A percentile compares a stretch with the other conserved stretches of the same genome.
Conservation (phyloP, 495 filamentous ascomycete genomes). For the Pyrenopolyporus hunteri region DNA sequence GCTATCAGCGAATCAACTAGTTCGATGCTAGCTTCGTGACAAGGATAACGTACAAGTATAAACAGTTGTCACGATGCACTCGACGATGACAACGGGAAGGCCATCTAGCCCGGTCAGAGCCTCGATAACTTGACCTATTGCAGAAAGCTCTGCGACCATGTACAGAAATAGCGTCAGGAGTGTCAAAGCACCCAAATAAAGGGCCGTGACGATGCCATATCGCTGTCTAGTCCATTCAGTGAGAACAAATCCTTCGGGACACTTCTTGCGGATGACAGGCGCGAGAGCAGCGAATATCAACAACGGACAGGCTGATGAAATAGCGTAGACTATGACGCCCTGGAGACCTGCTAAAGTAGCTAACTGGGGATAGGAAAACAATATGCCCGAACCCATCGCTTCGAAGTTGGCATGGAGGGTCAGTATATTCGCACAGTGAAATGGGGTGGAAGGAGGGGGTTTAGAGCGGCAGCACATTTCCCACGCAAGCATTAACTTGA, state of each 20-base stretch:
- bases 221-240: constrained; percentile 80
- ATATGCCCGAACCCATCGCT: constrained; percentile 79
- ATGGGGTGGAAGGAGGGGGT: constrained; percentile 40
- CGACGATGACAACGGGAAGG: constrained; percentile 73
- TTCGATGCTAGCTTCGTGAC: not conserved
- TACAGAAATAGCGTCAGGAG: constrained; percentile 80
- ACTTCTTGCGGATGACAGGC: constrained; percentile 74
- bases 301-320: constrained; percentile 69
- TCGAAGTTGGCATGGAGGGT: constrained; percentile 41
- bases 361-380: constrained; percentile 80
- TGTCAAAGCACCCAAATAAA: constrained; percentile 73
- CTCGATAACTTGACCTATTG: constrained; percentile 73
- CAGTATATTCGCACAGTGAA: constrained; percentile 32
- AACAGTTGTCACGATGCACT: constrained; percentile 73
- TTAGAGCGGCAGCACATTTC: constrained; percentile 85
- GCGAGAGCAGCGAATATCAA: constrained; percentile 71
- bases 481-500: constrained; percentile 96
- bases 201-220: constrained; percentile 66
- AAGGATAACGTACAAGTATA: constrained; percentile 68
- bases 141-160: constrained; percentile 80
- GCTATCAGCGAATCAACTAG: constrained; percentile 20
- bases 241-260: constrained; percentile 76
- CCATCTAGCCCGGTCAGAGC: constrained; percentile 74
- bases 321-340: constrained; percentile 72
- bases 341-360: constrained; percentile 79